Conservation (phyloP, 2,329 filamentous ascomycete species). For the Ramularia endophylla region DNA sequence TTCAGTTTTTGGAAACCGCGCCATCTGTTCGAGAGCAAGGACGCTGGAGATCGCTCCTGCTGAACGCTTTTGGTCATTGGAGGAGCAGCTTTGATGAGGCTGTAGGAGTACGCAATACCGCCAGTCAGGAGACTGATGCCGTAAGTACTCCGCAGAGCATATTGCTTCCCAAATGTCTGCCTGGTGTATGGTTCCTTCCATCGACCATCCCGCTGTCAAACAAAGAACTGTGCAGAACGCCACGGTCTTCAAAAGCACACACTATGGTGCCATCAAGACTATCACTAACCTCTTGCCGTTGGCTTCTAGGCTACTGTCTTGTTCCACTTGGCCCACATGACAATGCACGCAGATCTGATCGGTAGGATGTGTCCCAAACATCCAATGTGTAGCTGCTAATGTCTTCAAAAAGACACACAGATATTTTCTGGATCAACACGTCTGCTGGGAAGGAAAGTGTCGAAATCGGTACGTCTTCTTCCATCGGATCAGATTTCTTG, state of each 20-base stretch:
- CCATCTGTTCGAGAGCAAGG: conserved; percentile 78
- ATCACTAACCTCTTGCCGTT: no score
- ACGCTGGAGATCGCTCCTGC: conserved; percentile 79
- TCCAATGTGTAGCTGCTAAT: no score
- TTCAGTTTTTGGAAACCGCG: conserved; percentile 75
- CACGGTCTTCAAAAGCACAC: no score
- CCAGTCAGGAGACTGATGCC: conserved; percentile 39
- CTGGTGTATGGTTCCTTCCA: no score
- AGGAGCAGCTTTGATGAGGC: conserved; percentile 81
- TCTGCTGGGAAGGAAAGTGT: conserved; percentile 76
- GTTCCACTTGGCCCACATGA: conserved; percentile 90
- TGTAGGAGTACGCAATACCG: conserved; percentile 48
- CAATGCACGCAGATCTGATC: conserved; percentile 90
- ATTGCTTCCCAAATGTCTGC: no score
- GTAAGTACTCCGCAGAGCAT: no score
- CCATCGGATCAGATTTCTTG: no score
- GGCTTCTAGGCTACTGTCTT: conserved; percentile 81
- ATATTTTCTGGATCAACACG: conserved; percentile 83
- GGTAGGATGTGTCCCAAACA: conserved; percentile 40
- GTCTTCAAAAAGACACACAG: conserved; percentile 51
- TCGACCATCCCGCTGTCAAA: no score
- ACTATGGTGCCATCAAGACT: no score
- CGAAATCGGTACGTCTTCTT: conserved; percentile 45
- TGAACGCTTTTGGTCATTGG: conserved; percentile 86
- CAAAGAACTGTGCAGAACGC: no score